phyloP scores from a whole-genome alignment of 106 monocot genomes.

The Iris macrosiphon region DNA sequence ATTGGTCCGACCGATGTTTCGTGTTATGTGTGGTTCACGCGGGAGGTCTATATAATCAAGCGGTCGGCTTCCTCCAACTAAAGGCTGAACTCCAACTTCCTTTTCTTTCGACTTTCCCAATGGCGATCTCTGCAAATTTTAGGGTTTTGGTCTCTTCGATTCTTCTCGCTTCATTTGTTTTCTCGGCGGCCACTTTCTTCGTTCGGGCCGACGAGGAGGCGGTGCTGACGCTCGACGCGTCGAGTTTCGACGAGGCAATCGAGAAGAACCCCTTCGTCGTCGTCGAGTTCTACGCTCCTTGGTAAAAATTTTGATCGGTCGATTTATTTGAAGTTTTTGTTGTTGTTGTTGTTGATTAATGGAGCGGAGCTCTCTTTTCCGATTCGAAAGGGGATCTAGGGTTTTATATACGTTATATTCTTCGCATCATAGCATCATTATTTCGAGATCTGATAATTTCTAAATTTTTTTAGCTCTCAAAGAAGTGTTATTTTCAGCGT shows the following conservation, averaged over 20 bases:
- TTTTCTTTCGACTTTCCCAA: background rate
- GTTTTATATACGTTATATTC: no score
- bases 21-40: background rate
- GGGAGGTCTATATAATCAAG: background rate
- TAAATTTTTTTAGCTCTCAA: no score
- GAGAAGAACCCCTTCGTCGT: slow-evolving; percentile 74
- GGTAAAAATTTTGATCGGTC: slow-evolving; percentile 47
- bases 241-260: slow-evolving; percentile 55
- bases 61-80: background rate
- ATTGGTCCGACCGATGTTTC: background rate
- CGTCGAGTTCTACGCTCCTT: slow-evolving; percentile 93
- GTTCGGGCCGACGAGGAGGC: slow-evolving; percentile 18
- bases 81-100: background rate
- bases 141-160: slow-evolving; percentile 9
- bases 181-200: background rate
- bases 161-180: slow-evolving; percentile 1
- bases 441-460: no score
- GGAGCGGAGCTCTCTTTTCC: no score
- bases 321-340: background rate
- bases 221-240: slow-evolving; percentile 64
- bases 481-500: no score
- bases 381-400: no score
- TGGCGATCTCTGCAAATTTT: slow-evolving; percentile 12
- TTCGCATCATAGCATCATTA: no score
- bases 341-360: background rate